These are phyloP conservation scores for Claviceps cyperi DNA, from an alignment of 2,329 filamentous ascomycete genomes.

Conservation along the genomic window DNA sequence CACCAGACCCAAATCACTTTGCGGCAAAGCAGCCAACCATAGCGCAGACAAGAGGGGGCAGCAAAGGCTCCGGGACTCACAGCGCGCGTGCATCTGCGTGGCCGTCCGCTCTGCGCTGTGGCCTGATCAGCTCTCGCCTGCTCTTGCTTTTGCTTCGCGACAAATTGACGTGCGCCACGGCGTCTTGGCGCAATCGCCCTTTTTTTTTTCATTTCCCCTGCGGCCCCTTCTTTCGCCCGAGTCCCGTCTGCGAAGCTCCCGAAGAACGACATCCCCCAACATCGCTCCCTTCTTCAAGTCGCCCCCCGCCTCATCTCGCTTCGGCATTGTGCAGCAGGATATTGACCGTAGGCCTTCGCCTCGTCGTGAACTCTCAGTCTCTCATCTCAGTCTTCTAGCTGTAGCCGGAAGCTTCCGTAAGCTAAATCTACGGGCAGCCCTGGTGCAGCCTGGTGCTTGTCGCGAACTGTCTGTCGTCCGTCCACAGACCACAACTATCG, in stretches of 20 bases:
- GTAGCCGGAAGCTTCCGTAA: background rate
- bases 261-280: background rate
- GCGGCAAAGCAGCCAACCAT: background rate
- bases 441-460: conserved; percentile 1
- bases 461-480: background rate
- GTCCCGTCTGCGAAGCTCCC: background rate
- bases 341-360: background rate
- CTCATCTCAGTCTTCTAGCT: background rate
- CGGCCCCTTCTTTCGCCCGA: background rate
- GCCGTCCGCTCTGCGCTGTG: background rate
- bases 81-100: background rate
- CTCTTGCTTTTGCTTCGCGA: background rate
- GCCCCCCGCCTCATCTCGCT: background rate
- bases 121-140: background rate
- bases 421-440: background rate
- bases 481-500: background rate
- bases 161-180: background rate
- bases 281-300: background rate
- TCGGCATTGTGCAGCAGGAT: conserved; percentile 1
- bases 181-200: background rate
- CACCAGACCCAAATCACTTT: conserved; percentile 1
- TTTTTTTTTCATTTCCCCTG: background rate
- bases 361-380: background rate
- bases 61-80: background rate
- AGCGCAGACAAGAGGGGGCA: background rate